Base-by-base conservation (phyloP, 176 grass and related monocot genomes). In the Phoenix dactylifera region DNA sequence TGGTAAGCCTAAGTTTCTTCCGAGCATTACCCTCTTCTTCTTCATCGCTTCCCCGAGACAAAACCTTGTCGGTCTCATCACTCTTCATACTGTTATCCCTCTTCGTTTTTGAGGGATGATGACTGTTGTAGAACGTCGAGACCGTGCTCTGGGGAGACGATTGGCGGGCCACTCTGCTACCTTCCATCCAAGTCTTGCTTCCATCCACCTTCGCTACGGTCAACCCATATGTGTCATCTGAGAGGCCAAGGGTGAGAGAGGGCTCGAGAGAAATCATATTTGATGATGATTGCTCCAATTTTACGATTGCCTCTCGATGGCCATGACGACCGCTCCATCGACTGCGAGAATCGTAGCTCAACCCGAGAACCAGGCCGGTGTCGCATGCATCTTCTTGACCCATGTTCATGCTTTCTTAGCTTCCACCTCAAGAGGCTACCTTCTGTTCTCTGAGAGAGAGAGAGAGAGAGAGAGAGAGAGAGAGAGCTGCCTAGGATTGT, bases 1-100 rank as follows among this genome's bases (percentile, higher is more conserved):
- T 18, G 26, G 35, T 67, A 17, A 85, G 65, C 60, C 65, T 18
- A 18, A 85, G 52, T 56, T 85, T 85, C 60, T 75, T 85, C 26
- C 60, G 62, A 15, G 24, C 17, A 55, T 51, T 26, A 16, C 23
- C 55, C 5, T 56, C 17, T 28, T 26, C 16, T 12, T 62, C 28
- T 26, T 35, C 59, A 19, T 26, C 28, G 16, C 26, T 52, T 9
- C 14, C 18, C 2, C 63, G 63, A 51, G 63, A 65, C 1, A 7
- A 49, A 23, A 17, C 16, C 15, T 16, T 52, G 23, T n/a, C 63
- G 16, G 17, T 25, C 12, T 55, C 55, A 51, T 39, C 65, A 51
- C 35, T 68, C 52, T 68, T 68, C 9, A 68, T 39, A 7, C 35
- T 39, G 35, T 12, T 39, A 2, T 39, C 18, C 23, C 22, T 18